Evolutionary conservation across 345 rosid species (phyloP).

Genomic region (Cardamine occulta): DNA sequence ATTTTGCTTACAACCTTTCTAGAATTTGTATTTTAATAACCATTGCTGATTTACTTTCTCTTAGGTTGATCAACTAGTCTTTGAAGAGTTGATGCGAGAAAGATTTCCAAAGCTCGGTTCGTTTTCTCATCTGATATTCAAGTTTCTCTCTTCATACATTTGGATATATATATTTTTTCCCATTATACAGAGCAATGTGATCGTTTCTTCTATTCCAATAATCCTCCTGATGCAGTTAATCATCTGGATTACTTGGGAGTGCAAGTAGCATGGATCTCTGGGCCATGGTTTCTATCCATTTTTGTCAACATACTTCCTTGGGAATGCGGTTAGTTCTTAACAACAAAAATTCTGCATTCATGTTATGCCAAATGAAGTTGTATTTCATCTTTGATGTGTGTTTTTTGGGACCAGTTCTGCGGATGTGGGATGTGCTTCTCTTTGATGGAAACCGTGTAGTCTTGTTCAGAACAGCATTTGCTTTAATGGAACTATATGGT

Average conservation of each 20-base stretch:
- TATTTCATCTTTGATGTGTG: conserved; percentile 23
- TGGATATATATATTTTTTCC: background rate
- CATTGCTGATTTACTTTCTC: conserved; percentile 9
- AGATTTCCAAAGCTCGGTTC: conserved; percentile 93
- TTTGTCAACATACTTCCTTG: conserved; percentile 96
- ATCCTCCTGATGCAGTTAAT: conserved; percentile 85
- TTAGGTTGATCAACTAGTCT: conserved; percentile 97
- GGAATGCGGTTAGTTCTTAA: conserved; percentile 82
- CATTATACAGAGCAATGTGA: conserved; percentile 40
- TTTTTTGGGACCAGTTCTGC: conserved; percentile 63
- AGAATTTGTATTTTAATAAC: too few species aligned
- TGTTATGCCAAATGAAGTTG: conserved; percentile 12
- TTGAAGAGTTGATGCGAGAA: conserved; percentile 92
- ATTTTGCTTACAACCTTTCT: background rate
- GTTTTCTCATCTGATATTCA: conserved; percentile 48
- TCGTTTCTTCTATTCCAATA: conserved; percentile 52
- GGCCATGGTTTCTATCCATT: conserved; percentile 97
- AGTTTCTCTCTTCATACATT: background rate
- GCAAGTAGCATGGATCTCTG: conserved; percentile 97
- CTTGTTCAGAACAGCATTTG: conserved; percentile 93
- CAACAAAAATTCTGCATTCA: conserved; percentile 1
- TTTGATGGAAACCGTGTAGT: conserved; percentile 96
- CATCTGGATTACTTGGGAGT: conserved; percentile 99
- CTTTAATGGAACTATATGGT: conserved; percentile 93
- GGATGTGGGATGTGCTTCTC: conserved; percentile 96